Evolutionary conservation across 495 filamentous ascomycete species (phyloP).

Genomic region (Podospora appendiculata): DNA sequence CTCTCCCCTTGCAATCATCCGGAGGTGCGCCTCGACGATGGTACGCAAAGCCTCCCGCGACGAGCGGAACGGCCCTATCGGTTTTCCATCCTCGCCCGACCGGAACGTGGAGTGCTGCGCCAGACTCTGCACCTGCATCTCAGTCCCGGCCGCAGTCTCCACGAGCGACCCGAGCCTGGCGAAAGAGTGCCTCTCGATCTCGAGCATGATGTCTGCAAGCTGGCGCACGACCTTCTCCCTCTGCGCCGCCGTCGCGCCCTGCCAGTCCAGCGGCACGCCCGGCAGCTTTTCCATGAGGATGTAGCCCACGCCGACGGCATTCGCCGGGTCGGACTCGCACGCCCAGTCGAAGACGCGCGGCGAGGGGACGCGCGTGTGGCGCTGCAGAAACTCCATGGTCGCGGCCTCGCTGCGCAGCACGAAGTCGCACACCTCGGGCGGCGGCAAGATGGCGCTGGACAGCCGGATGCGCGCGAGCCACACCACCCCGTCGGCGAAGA

Average conservation of each 20-base stretch:
- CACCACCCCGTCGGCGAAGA: conserved; percentile 1
- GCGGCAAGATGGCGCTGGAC: not conserved
- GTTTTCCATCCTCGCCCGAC: not conserved
- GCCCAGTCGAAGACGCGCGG: conserved; percentile 2
- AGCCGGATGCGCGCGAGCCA: conserved; percentile 1
- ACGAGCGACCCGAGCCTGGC: not conserved
- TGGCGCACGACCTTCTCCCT: not conserved
- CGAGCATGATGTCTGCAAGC: not conserved
- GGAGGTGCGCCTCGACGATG: not conserved
- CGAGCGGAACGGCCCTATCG: not conserved
- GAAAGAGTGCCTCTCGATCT: conserved; percentile 1
- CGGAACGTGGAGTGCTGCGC: not conserved
- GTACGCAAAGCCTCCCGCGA: not conserved
- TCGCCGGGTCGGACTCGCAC: not conserved
- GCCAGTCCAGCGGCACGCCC: too few relatives aligned
- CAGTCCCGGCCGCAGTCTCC: not conserved
- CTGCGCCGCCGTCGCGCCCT: not conserved
- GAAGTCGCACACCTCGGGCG: not conserved
- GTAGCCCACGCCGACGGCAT: not conserved
- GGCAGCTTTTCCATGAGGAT: conserved; percentile 2
- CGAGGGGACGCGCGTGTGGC: not conserved
- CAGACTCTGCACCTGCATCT: not conserved
- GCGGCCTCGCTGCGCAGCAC: conserved; percentile 1
- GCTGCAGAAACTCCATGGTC: not conserved
- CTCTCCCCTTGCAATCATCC: not conserved